These are phyloP conservation scores for Fusarium lyarnte DNA, from an alignment of 2,329 filamentous ascomycete genomes.

Conservation along the genomic window DNA sequence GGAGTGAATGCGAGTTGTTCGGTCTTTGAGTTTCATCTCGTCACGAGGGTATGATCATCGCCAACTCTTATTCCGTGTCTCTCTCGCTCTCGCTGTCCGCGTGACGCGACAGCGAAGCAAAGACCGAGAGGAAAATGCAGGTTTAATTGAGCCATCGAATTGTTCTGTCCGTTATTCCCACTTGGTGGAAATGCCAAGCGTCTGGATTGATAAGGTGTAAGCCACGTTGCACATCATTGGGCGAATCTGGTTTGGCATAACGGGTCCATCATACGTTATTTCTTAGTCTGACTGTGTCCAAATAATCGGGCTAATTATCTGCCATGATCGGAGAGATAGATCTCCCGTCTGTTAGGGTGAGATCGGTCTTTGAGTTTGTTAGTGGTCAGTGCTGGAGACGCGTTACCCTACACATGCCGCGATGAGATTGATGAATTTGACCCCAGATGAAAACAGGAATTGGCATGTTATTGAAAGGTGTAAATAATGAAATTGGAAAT, in stretches of 20 bases:
- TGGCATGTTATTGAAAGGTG: fast-evolving
- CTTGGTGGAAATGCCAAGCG: background rate
- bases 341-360: background rate
- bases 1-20: background rate
- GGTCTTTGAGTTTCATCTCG: background rate
- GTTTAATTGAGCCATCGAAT: background rate
- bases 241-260: too few relatives aligned
- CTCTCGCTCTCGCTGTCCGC: background rate
- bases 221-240: background rate
- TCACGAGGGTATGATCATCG: background rate
- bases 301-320: background rate
- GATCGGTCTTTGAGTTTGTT: background rate
- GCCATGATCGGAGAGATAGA: background rate
- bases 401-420: background rate
- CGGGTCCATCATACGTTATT: background rate
- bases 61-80: background rate
- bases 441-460: background rate
- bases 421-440: background rate
- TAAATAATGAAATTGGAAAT: fast-evolving
- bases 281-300: background rate
- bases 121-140: background rate
- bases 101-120: background rate
- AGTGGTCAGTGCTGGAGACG: background rate
- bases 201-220: background rate
- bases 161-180: background rate